Conservation (phyloP, 345 rosid species). For the Lepidium aucheri region DNA sequence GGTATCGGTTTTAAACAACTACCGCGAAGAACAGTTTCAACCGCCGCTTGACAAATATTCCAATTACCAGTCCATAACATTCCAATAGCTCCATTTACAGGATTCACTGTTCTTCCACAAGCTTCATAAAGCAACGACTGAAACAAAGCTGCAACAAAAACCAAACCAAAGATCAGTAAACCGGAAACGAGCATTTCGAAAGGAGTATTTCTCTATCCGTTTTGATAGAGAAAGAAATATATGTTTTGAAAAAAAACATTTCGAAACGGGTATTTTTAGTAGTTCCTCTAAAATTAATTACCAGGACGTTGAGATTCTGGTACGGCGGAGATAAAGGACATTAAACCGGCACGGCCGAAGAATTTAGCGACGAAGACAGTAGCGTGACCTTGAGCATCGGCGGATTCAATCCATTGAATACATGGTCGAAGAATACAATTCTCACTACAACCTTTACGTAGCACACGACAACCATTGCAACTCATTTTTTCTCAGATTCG, state of each 20-base stretch:
- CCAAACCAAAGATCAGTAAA: not conserved
- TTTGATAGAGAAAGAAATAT: no score
- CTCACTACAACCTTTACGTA: conserved; percentile 97
- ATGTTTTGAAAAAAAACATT: no score
- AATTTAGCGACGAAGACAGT: conserved; percentile 96
- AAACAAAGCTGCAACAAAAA: conserved; percentile 53
- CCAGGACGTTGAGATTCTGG: conserved; percentile 87
- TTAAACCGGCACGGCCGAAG: conserved; percentile 95
- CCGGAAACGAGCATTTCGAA: not conserved
- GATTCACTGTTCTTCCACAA: conserved; percentile 92
- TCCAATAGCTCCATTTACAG: conserved; percentile 94
- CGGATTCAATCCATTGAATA: conserved; percentile 78
- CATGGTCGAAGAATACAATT: conserved; percentile 82
- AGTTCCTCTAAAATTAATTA: conserved; percentile 19
- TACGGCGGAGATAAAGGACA: conserved; percentile 95
- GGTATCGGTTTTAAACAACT: conserved; percentile 61
- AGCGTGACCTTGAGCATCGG: conserved; percentile 95
- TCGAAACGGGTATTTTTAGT: no score
- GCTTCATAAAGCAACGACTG: conserved; percentile 86
- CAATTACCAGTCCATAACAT: conserved; percentile 89
- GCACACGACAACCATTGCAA: conserved; percentile 95
- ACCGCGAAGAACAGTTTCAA: conserved; percentile 81
- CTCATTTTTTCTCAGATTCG: conserved; percentile 42
- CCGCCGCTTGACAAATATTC: conserved; percentile 84
- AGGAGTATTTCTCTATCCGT: no score